Evolutionary conservation across 2,329 filamentous ascomycete genomes (phyloP).

Genomic region (Beauveria sp.): DNA sequence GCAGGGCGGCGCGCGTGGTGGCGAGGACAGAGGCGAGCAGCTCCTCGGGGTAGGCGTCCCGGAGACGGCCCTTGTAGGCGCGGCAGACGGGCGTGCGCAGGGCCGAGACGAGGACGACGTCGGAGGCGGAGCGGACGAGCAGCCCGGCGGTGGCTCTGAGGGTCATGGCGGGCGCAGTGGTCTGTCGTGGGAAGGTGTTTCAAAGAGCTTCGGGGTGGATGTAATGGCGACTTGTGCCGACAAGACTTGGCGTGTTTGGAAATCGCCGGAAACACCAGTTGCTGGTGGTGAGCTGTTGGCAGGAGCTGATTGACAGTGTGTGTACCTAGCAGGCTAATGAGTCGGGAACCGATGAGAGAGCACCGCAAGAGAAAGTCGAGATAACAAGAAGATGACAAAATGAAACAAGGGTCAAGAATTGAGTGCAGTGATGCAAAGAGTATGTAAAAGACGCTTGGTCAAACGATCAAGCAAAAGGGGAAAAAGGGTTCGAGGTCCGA

Average conservation of each 20-base stretch:
- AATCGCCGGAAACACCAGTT: no score
- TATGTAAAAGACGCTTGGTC: no score
- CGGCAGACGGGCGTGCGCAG: slow-evolving; percentile 81
- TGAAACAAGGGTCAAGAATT: background rate
- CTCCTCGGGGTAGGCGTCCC: slow-evolving; percentile 86
- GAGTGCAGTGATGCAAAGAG: background rate
- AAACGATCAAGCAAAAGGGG: background rate
- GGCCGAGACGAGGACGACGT: slow-evolving; percentile 85
- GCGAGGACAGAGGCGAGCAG: slow-evolving; percentile 60
- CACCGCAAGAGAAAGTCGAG: background rate
- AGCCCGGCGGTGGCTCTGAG: slow-evolving; percentile 60
- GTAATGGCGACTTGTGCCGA: no score
- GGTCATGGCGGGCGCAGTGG: background rate
- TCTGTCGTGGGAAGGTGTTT: no score
- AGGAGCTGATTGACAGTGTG: no score
- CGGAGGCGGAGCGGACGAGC: slow-evolving; percentile 68
- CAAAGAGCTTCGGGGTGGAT: no score
- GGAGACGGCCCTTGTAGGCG: slow-evolving; percentile 73
- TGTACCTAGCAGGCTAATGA: no score
- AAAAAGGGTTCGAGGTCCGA: background rate
- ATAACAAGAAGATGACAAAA: no score
- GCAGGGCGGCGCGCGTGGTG: slow-evolving; percentile 48
- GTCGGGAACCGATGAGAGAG: no score
- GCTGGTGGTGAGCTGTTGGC: no score
- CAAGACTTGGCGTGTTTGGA: no score